Evolutionary conservation across 352 stramenopile species (phyloP).

Genomic region (Phytophthora tentaculata): DNA sequence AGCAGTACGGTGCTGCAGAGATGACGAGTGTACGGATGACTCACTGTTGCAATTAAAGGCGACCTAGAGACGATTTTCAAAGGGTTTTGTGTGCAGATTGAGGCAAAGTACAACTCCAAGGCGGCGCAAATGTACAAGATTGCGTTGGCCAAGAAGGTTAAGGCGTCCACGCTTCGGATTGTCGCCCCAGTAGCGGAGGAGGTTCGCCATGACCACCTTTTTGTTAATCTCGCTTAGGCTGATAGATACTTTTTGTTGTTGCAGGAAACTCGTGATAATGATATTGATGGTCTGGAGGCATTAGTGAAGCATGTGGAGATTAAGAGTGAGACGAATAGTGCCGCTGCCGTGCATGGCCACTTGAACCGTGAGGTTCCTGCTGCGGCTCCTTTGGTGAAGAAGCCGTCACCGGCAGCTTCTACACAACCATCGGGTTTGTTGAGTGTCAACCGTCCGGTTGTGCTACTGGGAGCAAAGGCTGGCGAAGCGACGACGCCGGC

Average conservation of each 20-base stretch:
- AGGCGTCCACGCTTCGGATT: conserved; percentile 70
- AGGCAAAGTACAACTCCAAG: conserved; percentile 93
- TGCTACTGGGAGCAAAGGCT: conserved; percentile 64
- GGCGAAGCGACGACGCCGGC: conserved; percentile 50
- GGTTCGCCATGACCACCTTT: conserved; percentile 23
- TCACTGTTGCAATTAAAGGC: not conserved
- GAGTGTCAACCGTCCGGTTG: conserved; percentile 69
- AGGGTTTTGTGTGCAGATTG: conserved; percentile 60
- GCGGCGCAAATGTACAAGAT: conserved; percentile 90
- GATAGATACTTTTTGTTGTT: conserved; percentile 13
- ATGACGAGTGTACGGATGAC: conserved; percentile 79
- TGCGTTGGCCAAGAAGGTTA: conserved; percentile 85
- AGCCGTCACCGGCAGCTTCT: conserved; percentile 18
- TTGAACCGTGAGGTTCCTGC: conserved; percentile 51
- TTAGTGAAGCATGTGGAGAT: conserved; percentile 82
- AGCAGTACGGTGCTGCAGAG: conserved; percentile 87
- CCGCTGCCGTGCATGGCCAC: conserved; percentile 48
- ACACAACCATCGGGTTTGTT: conserved; percentile 48
- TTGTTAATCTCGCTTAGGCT: not conserved
- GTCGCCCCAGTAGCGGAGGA: conserved; percentile 41
- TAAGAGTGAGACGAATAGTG: conserved; percentile 38
- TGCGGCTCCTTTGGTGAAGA: conserved; percentile 25
- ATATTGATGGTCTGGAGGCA: conserved; percentile 78
- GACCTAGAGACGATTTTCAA: not conserved
- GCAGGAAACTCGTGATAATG: conserved; percentile 42